A percentile compares a stretch with the other conserved stretches of the same genome.
These are phyloP conservation scores for Pezicula radicicola DNA, from an alignment of 2,329 filamentous ascomycete species.

Conservation along the genomic window DNA sequence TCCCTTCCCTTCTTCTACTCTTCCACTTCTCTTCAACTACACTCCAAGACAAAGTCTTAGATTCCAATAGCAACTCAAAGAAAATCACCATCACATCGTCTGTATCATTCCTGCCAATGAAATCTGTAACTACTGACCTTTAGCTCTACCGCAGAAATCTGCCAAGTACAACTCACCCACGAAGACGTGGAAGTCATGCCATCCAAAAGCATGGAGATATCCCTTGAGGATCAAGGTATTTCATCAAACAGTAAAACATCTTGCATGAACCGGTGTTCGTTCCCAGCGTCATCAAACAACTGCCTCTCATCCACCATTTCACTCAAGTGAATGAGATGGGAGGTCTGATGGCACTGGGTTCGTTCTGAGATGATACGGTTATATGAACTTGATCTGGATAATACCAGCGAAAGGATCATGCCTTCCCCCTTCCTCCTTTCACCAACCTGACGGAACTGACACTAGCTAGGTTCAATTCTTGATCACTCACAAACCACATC, in stretches of 20 bases:
- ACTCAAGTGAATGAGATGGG: conserved; percentile 21
- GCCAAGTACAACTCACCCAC: conserved; percentile 19
- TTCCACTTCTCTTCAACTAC: neutral
- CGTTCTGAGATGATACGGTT: conserved; percentile 88
- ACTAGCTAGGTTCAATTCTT: conserved; percentile 34
- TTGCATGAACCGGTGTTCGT: conserved; percentile 67
- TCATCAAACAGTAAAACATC: conserved; percentile 36
- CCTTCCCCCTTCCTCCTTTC: conserved; percentile 50
- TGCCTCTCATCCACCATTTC: conserved; percentile 26
- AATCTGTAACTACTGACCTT: conserved; percentile 1
- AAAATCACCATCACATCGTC: conserved; percentile 2
- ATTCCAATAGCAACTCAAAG: neutral
- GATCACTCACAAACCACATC: conserved; percentile 28
- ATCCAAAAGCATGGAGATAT: conserved; percentile 28
- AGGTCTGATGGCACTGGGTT: conserved; percentile 24
- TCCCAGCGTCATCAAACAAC: conserved; percentile 27
- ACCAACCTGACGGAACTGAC: conserved; percentile 32
- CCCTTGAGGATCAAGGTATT: conserved; percentile 31
- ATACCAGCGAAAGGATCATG: conserved; percentile 99
- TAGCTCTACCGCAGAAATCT: conserved; percentile 3
- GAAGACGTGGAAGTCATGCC: conserved; percentile 22
- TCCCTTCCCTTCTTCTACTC: neutral
- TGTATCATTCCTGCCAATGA: conserved; percentile 5
- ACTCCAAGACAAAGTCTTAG: neutral
- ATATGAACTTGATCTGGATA: conserved; percentile 92